Conservation (phyloP, 352 stramenopile species). For the Globisporangium carolinianum region DNA sequence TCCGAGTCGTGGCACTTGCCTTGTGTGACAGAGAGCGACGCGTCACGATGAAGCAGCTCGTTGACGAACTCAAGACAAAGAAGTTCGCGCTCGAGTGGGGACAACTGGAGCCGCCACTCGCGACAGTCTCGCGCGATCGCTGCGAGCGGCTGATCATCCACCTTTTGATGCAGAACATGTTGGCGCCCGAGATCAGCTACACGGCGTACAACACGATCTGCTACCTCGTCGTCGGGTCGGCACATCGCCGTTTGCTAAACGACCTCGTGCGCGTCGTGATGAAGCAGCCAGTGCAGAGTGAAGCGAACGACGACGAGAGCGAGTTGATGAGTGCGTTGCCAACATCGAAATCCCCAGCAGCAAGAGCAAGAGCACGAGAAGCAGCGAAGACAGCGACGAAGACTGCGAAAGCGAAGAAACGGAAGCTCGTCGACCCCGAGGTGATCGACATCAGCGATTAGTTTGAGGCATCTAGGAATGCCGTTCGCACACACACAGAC, state of each 20-base stretch:
- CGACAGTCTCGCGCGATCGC: constrained; percentile 22
- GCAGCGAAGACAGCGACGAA: not conserved
- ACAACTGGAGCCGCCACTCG: constrained; percentile 29
- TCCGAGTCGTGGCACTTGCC: too few relatives aligned
- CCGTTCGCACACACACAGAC: too few relatives aligned
- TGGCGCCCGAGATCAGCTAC: constrained; percentile 71
- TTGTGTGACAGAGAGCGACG: constrained; percentile 35
- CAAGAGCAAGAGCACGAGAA: not conserved
- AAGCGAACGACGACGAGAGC: not conserved
- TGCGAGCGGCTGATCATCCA: constrained; percentile 53
- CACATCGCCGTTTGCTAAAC: constrained; percentile 21
- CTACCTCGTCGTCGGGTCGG: constrained; percentile 46
- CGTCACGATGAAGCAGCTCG: constrained; percentile 60
- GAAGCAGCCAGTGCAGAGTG: not conserved
- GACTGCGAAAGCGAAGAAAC: not conserved
- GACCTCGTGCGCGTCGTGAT: constrained; percentile 14
- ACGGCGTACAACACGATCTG: constrained; percentile 72
- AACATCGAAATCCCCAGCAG: too few relatives aligned
- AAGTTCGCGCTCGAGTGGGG: constrained; percentile 33
- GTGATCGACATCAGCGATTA: constrained; percentile 35
- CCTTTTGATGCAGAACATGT: constrained; percentile 30
- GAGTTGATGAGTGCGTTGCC: too few relatives aligned
- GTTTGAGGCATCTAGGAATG: not conserved
- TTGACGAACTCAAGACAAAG: constrained; percentile 57
- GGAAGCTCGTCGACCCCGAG: constrained; percentile 7